Conservation (phyloP, 2,329 filamentous ascomycete species). For the Microsporum canis region DNA sequence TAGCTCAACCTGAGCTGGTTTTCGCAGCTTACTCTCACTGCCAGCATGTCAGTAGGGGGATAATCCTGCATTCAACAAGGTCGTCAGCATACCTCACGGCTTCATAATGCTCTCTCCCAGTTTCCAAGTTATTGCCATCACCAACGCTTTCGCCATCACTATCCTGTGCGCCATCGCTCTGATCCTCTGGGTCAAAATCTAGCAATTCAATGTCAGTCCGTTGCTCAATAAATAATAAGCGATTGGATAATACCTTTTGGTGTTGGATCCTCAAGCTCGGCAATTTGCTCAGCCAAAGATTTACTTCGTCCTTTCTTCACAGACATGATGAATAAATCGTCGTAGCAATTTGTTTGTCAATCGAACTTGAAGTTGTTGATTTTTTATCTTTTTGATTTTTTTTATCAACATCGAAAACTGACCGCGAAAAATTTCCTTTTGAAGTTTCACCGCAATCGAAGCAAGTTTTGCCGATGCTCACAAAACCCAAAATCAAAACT, state of each 20-base stretch:
- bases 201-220: slow-evolving; percentile 7
- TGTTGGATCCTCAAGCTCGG: slow-evolving; percentile 51
- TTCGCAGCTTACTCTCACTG: slow-evolving; percentile 72
- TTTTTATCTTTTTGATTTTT: neutral
- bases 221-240: slow-evolving; percentile 10
- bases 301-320: slow-evolving; percentile 42
- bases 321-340: slow-evolving; percentile 17
- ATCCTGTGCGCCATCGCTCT: slow-evolving; percentile 45
- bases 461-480: slow-evolving; percentile 2
- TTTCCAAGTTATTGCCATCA: slow-evolving; percentile 35
- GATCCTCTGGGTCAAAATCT: slow-evolving; percentile 75
- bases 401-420: neutral
- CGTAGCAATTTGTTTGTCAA: neutral
- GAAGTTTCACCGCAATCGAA: neutral
- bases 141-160: slow-evolving; percentile 44
- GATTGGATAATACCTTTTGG: slow-evolving; percentile 43
- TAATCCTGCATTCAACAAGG: slow-evolving; percentile 2
- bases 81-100: slow-evolving; percentile 49
- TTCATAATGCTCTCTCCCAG: slow-evolving; percentile 78
- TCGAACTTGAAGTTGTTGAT: neutral
- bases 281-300: slow-evolving; percentile 49
- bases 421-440: slow-evolving; percentile 11
- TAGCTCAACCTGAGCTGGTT: slow-evolving; percentile 55
- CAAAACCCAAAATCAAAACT: neutral
- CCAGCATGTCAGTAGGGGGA: neutral